phyloP scores from a whole-genome alignment of 495 filamentous ascomycete genomes.

The Talaromyces trachyspermus region DNA sequence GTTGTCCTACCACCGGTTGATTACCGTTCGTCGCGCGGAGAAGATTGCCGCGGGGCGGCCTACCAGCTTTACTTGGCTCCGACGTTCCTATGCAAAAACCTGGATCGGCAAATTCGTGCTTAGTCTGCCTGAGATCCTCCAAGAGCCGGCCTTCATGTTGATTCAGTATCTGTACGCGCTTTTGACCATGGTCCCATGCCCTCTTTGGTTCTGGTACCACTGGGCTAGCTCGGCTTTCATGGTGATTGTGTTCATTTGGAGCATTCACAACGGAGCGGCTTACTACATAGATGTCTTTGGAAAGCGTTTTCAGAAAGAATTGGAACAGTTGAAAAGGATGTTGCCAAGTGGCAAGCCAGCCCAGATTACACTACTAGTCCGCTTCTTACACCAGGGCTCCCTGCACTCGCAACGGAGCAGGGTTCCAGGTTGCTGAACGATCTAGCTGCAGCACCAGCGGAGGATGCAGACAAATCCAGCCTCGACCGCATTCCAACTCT shows the following conservation, averaged over 20 bases:
- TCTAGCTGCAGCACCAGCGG: constrained; percentile 3
- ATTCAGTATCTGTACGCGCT: constrained; percentile 91
- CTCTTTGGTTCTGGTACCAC: constrained; percentile 88
- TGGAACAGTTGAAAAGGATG: constrained; percentile 86
- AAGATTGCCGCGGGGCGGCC: constrained; percentile 95
- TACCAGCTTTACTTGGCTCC: constrained; percentile 96
- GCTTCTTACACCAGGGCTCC: constrained; percentile 17
- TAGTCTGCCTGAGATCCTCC: constrained; percentile 61
- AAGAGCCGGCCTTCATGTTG: constrained; percentile 89
- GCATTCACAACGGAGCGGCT: constrained; percentile 88
- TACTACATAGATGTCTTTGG: constrained; percentile 98
- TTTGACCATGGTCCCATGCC: constrained; percentile 87
- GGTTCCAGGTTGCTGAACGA: constrained; percentile 11
- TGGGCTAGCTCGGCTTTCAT: constrained; percentile 75
- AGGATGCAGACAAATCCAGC: constrained; percentile 23
- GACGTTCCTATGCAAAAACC: constrained; percentile 75
- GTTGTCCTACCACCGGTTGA: constrained; percentile 81
- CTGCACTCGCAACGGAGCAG: constrained; percentile 12
- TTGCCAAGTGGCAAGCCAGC: constrained; percentile 74
- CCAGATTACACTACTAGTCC: constrained; percentile 33
- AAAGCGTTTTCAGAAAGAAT: constrained; percentile 90
- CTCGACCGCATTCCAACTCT: constrained; percentile 37
- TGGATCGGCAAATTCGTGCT: constrained; percentile 85
- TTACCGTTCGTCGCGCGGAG: constrained; percentile 83
- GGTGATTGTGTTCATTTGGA: constrained; percentile 75